Base-by-base conservation (phyloP, 805 yeast species). In the Yamadazyma sp. region DNA sequence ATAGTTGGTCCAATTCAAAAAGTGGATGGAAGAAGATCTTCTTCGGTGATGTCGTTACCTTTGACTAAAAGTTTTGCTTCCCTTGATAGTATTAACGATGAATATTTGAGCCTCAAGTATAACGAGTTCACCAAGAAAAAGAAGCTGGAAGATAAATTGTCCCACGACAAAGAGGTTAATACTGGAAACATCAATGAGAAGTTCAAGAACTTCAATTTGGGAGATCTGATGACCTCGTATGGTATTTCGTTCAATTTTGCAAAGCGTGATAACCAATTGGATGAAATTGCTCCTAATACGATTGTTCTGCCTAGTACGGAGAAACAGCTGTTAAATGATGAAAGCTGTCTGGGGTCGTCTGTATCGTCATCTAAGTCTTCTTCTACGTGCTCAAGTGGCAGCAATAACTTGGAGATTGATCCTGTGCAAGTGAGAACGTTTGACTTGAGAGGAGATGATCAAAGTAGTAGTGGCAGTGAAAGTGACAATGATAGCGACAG, bases 1-100 rank as follows among this genome's bases (percentile, higher is more conserved):
- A 61, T 54, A 29, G 60, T 65, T n/a, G 68, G 67, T 0, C 70
- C 71, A 1, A 54, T 64, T 15, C 57, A 53, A 19, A 52, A 49
- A 4, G 49, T 38, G 7, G 41, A 53, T 19, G 50, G 43, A 9
- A 40, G 54, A 22, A 42, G 67, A 19, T 66, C 67, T 20, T 87
- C 95, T 1, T 93, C 95, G 18, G 73, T 84, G 29, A 80, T 82
- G 39, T 74, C 81, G 18, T 63, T 83, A 26, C 87, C 87, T 0
- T 65, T 81, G 11, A 81, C 78, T 44, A 85, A 84, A 28, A 82
- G 89, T 44, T 83, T 82, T 66, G 91, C 91, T 1, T 83, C 90
- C 0, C 62, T 84, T 52, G 89, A 82, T 51, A 79, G 89, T 54
- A 72, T 76, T 42, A 80, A 81, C 52, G 73, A 78, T 47, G 83